Percentiles rank a stretch among this genome's conserved stretches.
Conservation (phyloP, 331 rosid genomes). For the Quercus phellos region DNA sequence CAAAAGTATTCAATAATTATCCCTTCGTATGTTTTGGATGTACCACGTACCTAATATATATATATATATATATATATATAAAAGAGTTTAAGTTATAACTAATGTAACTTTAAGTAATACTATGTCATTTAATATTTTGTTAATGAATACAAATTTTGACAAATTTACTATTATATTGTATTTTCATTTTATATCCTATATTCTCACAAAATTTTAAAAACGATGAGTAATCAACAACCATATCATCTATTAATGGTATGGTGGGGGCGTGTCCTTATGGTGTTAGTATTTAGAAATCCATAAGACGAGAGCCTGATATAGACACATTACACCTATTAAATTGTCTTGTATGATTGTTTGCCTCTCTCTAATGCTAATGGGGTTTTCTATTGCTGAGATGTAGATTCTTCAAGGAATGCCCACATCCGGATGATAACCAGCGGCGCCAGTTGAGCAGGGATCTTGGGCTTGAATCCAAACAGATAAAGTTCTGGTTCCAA, state of each 20-base stretch:
- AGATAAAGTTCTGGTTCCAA: constrained; percentile 80
- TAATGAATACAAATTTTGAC: neutral
- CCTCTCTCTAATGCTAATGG: neutral
- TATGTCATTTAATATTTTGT: neutral
- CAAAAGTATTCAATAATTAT: no score
- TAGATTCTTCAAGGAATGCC: constrained; percentile 46
- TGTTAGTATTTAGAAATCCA: no score
- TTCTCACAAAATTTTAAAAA: no score
- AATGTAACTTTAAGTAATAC: neutral
- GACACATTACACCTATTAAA: no score
- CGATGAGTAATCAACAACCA: no score
- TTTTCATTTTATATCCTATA: no score
- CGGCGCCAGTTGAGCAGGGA: constrained; percentile 40
- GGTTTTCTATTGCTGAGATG: neutral
- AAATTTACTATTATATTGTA: no score
- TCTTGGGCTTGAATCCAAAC: constrained; percentile 50
- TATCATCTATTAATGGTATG: no score
- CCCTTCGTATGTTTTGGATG: neutral
- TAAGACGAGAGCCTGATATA: no score
- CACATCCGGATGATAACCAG: constrained; percentile 52
- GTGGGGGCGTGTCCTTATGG: no score
- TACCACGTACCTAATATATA: neutral
- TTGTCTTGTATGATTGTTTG: neutral
- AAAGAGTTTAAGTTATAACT: neutral
- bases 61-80: neutral